Evolutionary conservation across 257 asterid genomes (phyloP).

Genomic region (Ajuga chamaepitys): DNA sequence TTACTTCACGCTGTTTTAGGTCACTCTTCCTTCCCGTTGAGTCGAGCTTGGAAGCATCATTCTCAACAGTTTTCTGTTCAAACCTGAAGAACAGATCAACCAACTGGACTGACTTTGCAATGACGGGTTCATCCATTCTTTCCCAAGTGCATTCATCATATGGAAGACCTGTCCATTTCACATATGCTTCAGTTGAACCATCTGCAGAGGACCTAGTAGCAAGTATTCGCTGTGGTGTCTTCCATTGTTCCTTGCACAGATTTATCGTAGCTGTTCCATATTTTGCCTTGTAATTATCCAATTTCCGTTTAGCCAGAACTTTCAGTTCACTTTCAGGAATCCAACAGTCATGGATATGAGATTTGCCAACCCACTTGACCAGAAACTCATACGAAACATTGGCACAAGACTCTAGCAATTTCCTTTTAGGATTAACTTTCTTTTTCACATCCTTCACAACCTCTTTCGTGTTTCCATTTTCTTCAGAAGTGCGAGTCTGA

Average conservation of each 20-base stretch:
- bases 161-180: constrained; percentile 87
- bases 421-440: constrained; percentile 27
- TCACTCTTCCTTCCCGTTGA: constrained; percentile 29
- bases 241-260: constrained; percentile 87
- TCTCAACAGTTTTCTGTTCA: constrained; percentile 59
- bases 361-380: constrained; percentile 94
- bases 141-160: constrained; percentile 99
- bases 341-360: constrained; percentile 90
- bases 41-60: constrained; percentile 38
- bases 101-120: constrained; percentile 52
- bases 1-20: constrained; percentile 45
- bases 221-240: constrained; percentile 78
- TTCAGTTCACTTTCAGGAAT: constrained; percentile 79
- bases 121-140: constrained; percentile 64
- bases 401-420: constrained; percentile 32
- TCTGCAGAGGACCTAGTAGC: constrained; percentile 53
- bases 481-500: constrained; percentile 27
- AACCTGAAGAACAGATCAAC: constrained; percentile 62
- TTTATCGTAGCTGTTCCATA: constrained; percentile 71
- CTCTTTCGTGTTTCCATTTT: constrained; percentile 34
- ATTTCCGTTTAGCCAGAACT: constrained; percentile 71
- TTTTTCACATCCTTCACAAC: constrained; percentile 23
- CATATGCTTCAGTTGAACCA: constrained; percentile 68
- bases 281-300: constrained; percentile 86
- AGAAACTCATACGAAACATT: constrained; percentile 57